Conservation (phyloP, 2,329 filamentous ascomycete species). For the Aspergillus versicolor region DNA sequence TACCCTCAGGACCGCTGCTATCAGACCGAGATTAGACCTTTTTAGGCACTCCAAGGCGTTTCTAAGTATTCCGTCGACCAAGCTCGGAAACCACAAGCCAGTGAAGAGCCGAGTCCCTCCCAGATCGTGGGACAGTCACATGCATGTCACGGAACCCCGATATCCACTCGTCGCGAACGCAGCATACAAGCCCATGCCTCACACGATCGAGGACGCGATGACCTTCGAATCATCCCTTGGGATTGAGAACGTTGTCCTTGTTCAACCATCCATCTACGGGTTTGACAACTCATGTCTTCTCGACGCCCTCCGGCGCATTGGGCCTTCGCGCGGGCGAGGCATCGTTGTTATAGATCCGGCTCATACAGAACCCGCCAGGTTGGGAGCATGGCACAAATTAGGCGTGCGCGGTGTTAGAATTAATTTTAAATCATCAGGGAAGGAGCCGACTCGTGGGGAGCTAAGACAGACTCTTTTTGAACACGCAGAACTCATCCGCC, state of each 20-base stretch:
- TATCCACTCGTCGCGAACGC: conserved; percentile 53
- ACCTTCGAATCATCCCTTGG: conserved; percentile 53
- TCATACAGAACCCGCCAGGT: conserved; percentile 35
- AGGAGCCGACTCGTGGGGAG: conserved; percentile 40
- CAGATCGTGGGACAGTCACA: conserved; percentile 60
- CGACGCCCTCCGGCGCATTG: conserved; percentile 52
- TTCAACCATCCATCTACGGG: conserved; percentile 63
- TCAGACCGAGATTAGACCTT: conserved; percentile 20
- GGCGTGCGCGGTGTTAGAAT: conserved; percentile 61
- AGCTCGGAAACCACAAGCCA: background rate
- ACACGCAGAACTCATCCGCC: conserved; percentile 53
- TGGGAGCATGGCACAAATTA: conserved; percentile 55
- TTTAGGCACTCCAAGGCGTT: background rate
- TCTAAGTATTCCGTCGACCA: background rate
- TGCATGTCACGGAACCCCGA: conserved; percentile 60
- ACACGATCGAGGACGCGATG: conserved; percentile 53
- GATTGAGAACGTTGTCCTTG: conserved; percentile 57
- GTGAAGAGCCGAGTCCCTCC: conserved; percentile 29
- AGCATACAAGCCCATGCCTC: conserved; percentile 51
- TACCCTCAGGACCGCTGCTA: conserved; percentile 12
- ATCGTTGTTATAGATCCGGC: conserved; percentile 58
- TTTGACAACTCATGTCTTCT: conserved; percentile 61
- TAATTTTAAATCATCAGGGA: conserved; percentile 57
- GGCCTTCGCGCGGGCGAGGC: conserved; percentile 51
- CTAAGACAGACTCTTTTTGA: conserved; percentile 44